phyloP scores from a whole-genome alignment of 805 yeast genomes.

The Pichia deserticola region DNA sequence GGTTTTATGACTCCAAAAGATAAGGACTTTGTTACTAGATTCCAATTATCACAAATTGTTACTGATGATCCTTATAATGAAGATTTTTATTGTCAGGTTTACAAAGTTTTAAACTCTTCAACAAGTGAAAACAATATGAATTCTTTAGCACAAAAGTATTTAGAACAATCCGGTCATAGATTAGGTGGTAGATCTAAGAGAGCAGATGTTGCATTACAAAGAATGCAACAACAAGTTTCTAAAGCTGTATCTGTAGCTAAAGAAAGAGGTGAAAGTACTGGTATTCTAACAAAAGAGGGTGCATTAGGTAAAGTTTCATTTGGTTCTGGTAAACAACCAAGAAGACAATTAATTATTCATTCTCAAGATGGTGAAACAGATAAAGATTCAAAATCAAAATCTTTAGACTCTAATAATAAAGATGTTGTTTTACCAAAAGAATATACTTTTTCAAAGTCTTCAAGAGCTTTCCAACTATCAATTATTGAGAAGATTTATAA shows the following conservation, averaged over 20 bases:
- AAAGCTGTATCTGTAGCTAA: conserved; percentile 94
- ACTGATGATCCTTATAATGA: conserved; percentile 96
- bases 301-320: conserved; percentile 82
- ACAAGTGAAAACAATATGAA: conserved; percentile 55
- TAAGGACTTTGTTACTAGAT: conserved; percentile 89
- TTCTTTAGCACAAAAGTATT: conserved; percentile 85
- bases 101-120: conserved; percentile 60
- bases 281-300: conserved; percentile 63
- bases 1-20: conserved; percentile 97
- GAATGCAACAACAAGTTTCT: conserved; percentile 97
- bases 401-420: not conserved
- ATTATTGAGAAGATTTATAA: conserved; percentile 74
- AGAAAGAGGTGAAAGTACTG: conserved; percentile 62
- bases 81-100: conserved; percentile 93
- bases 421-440: conserved; percentile 27
- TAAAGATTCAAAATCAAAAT: conserved; percentile 5
- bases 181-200: conserved; percentile 77
- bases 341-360: conserved; percentile 67
- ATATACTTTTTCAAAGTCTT: conserved; percentile 27
- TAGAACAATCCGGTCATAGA: conserved; percentile 87
- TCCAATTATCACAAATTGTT: conserved; percentile 91
- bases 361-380: conserved; percentile 22
- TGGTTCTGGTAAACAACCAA: conserved; percentile 76
- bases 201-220: conserved; percentile 85
- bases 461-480: conserved; percentile 50